Base-by-base conservation (phyloP, 2,329 filamentous ascomycete species). In the Davidsoniella australis region DNA sequence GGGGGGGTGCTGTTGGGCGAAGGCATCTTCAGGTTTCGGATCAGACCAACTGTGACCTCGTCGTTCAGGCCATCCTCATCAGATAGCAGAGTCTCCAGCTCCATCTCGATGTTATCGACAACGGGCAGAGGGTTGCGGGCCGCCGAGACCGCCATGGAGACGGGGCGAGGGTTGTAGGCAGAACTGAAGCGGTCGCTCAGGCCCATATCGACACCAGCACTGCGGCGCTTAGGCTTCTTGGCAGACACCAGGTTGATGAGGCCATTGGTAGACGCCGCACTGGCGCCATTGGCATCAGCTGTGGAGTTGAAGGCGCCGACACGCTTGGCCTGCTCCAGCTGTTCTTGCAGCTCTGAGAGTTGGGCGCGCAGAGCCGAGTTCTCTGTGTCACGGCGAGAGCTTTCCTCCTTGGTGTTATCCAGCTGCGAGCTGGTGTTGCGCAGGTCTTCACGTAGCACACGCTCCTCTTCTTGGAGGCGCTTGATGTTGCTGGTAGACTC, bases 61-160 rank as follows among this genome's bases (percentile, higher is more conserved):
- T 96, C 88, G 59, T 98, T 96, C 56, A 98, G 73, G 54, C 84
- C 85, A 58, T 96, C 88, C 65, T 98, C 91, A 60, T 96, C 89
- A 41, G 88, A 87, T 55, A 98, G 78, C 49, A 98, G 76, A 56
- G 82, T 84, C 68, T 96, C 89, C 52, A 98, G 76, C 67, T 98
- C 93, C 63, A 87, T 78, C 68, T 98, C 91, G 58, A 96, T 85
- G 59, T 85, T 93, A 63, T 98, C 91, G 52, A 83, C 71, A 52
- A 82, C 79, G 49, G 86, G 82, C 47, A 53, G 43, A 12, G 50
- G 43, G 26, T 45, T 49, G 33, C 47, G 47, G 53, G 82, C 78
- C 47, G 76, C 70, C 44, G 78, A 76, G 56, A 94, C 76, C 47
- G 89, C 89, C 89, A 98, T 95, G 4, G 91, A 98, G 33, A 94